Evolutionary conservation across 1,284 basidiomycete genomes (phyloP), one percentile per base, ranked within the genome.

Genomic region (Malassezia dermatis): DNA sequence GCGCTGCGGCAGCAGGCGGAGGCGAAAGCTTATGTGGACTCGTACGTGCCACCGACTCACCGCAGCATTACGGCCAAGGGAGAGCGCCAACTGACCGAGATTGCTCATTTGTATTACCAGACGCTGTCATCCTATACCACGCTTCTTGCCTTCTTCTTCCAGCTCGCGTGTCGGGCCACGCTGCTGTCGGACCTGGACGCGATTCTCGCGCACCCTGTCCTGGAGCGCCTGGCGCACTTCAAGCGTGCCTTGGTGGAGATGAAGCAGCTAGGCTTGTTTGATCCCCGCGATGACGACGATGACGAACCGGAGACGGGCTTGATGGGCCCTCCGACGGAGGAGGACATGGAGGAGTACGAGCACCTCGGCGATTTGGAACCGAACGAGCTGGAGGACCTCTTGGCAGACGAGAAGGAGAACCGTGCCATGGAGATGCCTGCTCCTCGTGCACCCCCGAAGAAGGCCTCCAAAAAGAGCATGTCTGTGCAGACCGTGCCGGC

Each of bases 71-170:
- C 55, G n/a, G 13, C 27, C 19, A 11, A 45, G 6, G 56, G 52
- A 11, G 54, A 51, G 23, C 48, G 26, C 4, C 43, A 39, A 15
- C n/a, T 55, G 12, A 39, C 41, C 6, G 48, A 52, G 45, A 51
- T 48, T 41, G 48, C 53, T 13, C 51, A 57, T 21, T 23, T 61
- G 28, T 47, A 52, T 30, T 63, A 70, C 48, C 65, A 95, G 79
- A 82, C 88, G 1, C 79, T 94, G 2, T 77, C 93, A 41, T 88
- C 90, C 8, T 98, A 98, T 74, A 81, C 86, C 8, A 88, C 89
- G 1, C 86, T 84, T 1, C 83, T 96, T 42, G 86, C 90, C 0
- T 96, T 91, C 78, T 96, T 94, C 78, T 80, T 98, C 48, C 84
- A 91, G 74, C 80, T 98, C 24, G 83, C 88, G 13, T 56, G 59